Conservation (phyloP, 2,329 filamentous ascomycete genomes). For the Drechslerella dactyloides region DNA sequence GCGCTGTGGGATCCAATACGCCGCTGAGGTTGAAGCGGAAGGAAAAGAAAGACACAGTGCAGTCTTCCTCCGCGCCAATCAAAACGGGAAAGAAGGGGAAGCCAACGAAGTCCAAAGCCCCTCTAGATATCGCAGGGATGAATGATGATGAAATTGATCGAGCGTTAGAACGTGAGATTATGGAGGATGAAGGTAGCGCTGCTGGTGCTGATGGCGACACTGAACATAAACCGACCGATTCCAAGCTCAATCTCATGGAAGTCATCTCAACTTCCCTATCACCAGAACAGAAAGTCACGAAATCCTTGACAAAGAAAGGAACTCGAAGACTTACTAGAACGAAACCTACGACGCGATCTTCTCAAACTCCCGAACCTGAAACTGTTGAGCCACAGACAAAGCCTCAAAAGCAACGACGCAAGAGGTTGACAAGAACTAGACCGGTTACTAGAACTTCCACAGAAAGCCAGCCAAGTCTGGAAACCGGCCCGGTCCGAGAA, state of each 20-base stretch:
- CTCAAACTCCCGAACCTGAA: slow-evolving; percentile 51
- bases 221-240: slow-evolving; percentile 60
- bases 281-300: slow-evolving; percentile 58
- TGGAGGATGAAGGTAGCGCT: slow-evolving; percentile 60
- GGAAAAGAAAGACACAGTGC: slow-evolving; percentile 59
- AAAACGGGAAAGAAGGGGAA: slow-evolving; percentile 10
- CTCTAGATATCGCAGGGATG: neutral
- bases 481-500: neutral
- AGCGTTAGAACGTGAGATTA: slow-evolving; percentile 70
- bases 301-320: slow-evolving; percentile 62
- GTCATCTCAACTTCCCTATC: slow-evolving; percentile 53
- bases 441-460: neutral
- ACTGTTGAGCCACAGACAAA: slow-evolving; percentile 41
- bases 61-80: slow-evolving; percentile 60
- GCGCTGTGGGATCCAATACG: neutral
- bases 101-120: slow-evolving; percentile 5
- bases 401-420: slow-evolving; percentile 12
- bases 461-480: neutral
- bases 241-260: slow-evolving; percentile 56
- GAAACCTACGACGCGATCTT: slow-evolving; percentile 52
- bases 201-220: slow-evolving; percentile 58
- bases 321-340: slow-evolving; percentile 61
- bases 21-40: slow-evolving; percentile 9
- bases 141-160: slow-evolving; percentile 72
- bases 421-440: slow-evolving; percentile 17